Evolutionary conservation across 2,329 filamentous ascomycete species (phyloP), one percentile per base, ranked within the genome.

Genomic region (Fusarium bactridioides): DNA sequence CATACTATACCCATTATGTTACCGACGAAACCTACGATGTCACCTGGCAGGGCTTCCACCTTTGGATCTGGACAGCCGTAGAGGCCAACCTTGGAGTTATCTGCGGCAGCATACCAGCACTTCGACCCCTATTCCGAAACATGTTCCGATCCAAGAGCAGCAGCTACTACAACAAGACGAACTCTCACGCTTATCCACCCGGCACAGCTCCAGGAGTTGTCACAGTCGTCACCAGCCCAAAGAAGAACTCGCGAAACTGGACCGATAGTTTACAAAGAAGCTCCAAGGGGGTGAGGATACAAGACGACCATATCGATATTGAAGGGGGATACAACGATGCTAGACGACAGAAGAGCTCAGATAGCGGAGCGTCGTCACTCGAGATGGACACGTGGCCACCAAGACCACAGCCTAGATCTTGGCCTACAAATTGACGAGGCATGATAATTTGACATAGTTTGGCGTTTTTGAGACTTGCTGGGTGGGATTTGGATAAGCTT

Each of bases 61-160:
- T 84, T 23, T 84, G 82, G 82, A 80, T 83, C 35, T 84, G 82
- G 82, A 83, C 82, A 3, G 80, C 82, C 5, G 78, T 83, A 27
- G 82, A 84, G 64, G 81, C 80, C 4, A 83, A 84, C 53, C 67
- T 84, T 25, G 82, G 81, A n/a, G 78, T 84, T 31, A 82, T 83
- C 33, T 83, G 82, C 53, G 82, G 82, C 21, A 83, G 80, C 45
- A 77, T 82, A 3, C 82, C 82, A 2, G 80, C 79, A 25, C 75
- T 84, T 43, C 73, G 78, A 3, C 76, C 76, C 1, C 67, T 80
- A 5, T 77, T 79, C 41, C 72, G 69, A 41, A 61, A 45, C 54
- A 76, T 77, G 13, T 77, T 77, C 54, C 65, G 74, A 31, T 77
- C 75, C 21, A 76, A 76, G 53, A 62, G 48, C 53, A 77, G 74